phyloP scores from a whole-genome alignment of 2,329 filamentous ascomycete species.

The Fragosphaeria purpurea region DNA sequence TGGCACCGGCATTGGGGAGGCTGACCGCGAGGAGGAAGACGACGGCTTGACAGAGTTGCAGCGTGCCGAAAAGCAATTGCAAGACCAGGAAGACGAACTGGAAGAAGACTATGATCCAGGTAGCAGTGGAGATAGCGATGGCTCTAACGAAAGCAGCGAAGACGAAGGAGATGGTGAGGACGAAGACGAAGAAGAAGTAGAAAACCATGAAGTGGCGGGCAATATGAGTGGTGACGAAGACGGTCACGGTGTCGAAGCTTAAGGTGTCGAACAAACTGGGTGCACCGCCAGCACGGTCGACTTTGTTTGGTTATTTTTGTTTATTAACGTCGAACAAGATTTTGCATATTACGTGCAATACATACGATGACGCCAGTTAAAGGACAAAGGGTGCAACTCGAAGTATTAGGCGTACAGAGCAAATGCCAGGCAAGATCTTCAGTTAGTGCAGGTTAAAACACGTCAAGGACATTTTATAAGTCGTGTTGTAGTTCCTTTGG shows the following conservation, averaged over 20 bases:
- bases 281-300: not conserved
- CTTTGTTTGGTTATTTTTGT: too few species aligned
- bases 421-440: too few species aligned
- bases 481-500: too few species aligned
- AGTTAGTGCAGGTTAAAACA: too few species aligned
- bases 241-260: not conserved
- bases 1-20: slow-evolving; percentile 23
- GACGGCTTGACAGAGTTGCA: slow-evolving; percentile 39
- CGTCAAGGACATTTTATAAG: too few species aligned
- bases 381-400: too few species aligned
- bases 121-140: slow-evolving; percentile 49
- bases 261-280: not conserved
- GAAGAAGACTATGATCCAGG: slow-evolving; percentile 59
- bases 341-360: too few species aligned
- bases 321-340: too few species aligned
- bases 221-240: slow-evolving; percentile 4
- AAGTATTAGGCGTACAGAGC: too few species aligned
- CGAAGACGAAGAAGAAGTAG: slow-evolving; percentile 29
- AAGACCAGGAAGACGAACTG: slow-evolving; percentile 53
- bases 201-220: slow-evolving; percentile 17
- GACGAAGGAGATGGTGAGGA: slow-evolving; percentile 44
- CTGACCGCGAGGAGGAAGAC: slow-evolving; percentile 27
- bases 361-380: too few species aligned
- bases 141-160: slow-evolving; percentile 40
- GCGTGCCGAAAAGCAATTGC: slow-evolving; percentile 39